Evolutionary conservation across 257 asterid genomes (phyloP), one percentile per base, ranked within the genome.

Genomic region (Oldenlandia corymbosa): DNA sequence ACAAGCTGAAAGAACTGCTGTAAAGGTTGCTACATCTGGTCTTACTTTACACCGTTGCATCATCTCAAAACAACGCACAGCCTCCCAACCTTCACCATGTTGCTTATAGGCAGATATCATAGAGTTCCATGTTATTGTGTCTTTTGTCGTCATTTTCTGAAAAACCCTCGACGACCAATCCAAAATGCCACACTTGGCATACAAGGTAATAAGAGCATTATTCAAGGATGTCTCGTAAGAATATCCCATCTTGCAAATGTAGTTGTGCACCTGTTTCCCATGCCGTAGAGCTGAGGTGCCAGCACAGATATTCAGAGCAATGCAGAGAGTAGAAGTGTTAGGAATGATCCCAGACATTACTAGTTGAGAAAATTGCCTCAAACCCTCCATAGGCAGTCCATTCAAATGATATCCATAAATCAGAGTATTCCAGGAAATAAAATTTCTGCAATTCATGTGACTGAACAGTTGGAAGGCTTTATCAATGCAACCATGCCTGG

Each of bases 351-450:
- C 79, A 23, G 71, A 69, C 32, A 58, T 45, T 10, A 78, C 69
- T 61, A 84, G 63, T 66, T 76, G 66, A 11, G 76, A 69, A 51
- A 88, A 84, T 37, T 61, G 82, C 49, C 68, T 78, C 73, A 88
- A 69, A 73, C 94, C 84, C 60, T 72, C 71, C 54, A 42, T 48
- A 31, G 90, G 93, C 18, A 77, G 64, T 57, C 87, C 94, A 37
- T 79, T 85, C 42, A 78, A 58, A 23, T 79, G 75, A 72, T 73
- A 84, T 48, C 93, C 97, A 4, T 87, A 85, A 60, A 85, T 84
- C 72, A 91, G 80, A 24, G 94, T 81, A 63, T 91, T 91, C 97
- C 96, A 91, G 32, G 97, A 85, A 65, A 91, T 84, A 81, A 91
- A 31, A 76, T 88, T 88, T 74, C 63, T 82, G 56, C 72, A 68